Base-by-base conservation (phyloP, 768 basidiomycete species). In the Kwoniella bestiolae region DNA sequence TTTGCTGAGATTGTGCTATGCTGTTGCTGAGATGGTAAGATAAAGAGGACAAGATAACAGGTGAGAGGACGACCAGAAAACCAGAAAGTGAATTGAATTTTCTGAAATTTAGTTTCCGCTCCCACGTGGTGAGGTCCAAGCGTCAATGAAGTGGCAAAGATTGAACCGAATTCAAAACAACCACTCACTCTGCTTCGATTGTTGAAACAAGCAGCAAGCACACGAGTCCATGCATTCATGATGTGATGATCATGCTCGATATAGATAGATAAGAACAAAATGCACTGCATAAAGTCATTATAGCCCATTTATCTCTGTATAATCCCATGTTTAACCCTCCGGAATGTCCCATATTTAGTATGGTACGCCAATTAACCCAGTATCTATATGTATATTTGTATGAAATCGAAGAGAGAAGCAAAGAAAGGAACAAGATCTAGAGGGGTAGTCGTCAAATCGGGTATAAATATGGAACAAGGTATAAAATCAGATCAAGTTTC, bases 281-380 rank as follows among this genome's bases (percentile, higher is more conserved):
- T 55, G 32, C 52, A 55, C n/a, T 55, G 52, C 52, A 34, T 55
- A 12, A 35, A 55, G 52, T 34, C 52, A 29, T 55, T n/a, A 18
- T 5, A 41, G 18, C 38, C 11, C 12, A 14, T 41, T 38, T 9
- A 11, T 38, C 9, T 6, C 1, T 38, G 16, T 38, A 2, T 8
- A 8, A 38, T 9, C 16, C 35, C 35, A n/a, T n/a, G n/a, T 2
- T 38, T 38, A 38, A 38, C 35, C 35, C 35, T 38, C 35, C 38
- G 38, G 38, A 14, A 41, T 41, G 38, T 14, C 38, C 11, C 38
- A 41, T 18, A 41, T 6, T 41, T 41, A 3, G 11, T 41, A 18
- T 41, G 18, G n/a, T 16, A 11, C 38, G 38, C 38, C 38, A 41
- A 14, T 41, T 41, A 41, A 41, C 38, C 38, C 38, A 41, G 12